Evolutionary conservation across 352 stramenopile genomes (phyloP), one percentile per base, ranked within the genome.

Genomic region (Pythium rishiriense): DNA sequence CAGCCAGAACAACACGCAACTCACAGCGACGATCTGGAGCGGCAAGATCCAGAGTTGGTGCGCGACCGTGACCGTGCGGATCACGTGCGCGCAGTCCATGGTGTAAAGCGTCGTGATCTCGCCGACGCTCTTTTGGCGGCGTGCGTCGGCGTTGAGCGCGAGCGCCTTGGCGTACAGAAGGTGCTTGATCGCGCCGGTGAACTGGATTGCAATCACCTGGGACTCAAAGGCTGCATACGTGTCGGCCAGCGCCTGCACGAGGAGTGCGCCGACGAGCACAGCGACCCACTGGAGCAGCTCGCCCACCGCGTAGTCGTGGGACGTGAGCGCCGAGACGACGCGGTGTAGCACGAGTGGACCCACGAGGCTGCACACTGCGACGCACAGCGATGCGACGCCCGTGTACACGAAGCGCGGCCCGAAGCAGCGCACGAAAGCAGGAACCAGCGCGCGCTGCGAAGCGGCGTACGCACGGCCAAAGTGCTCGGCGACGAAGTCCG

Each of bases 61-160:
- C 3, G 81, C 22, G 43, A 73, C 50, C 26, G 67, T 74, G 15
- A 66, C 74, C 11, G 65, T 62, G 12, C 42, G 29, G 14, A 82
- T 39, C 25, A 90, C 69, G 9, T 72, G 49, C 9, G 79, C 66
- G 21, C 72, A 75, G 56, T 90, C 78, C 0, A 66, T 58, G 3
- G 76, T 86, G 75, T 85, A 88, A 49, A 88, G 74, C 66, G 76
- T 87, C 49, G 70, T 70, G 52, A 90, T 85, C 2, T 70, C 76
- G 3, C 74, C 74, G 12, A 74, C 83, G 19, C 73, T 80, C 41
- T 75, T 85, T 17, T 74, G 51, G 21, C 43, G 64, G 6, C 76
- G 66, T 15, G 80, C 59, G 37, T 74, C 56, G 28, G 71, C 69
- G 54, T 64, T 86, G 8, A 87, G 51, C 3, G 59, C 62, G 31